Evolutionary conservation across 345 rosid genomes (phyloP).

Genomic region (Melastoma malabathricum): DNA sequence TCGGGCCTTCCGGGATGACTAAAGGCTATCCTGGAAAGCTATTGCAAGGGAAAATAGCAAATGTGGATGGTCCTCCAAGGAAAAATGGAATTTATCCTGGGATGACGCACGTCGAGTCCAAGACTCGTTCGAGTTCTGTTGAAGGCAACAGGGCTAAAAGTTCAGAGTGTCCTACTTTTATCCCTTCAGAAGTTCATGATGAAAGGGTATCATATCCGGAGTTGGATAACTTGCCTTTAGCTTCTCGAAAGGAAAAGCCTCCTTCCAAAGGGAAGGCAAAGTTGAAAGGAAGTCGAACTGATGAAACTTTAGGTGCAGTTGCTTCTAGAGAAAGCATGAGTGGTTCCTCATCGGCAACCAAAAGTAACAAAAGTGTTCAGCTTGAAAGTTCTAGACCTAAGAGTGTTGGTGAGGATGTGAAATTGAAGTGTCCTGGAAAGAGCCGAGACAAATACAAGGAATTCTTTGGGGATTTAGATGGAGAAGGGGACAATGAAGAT

Average conservation of each 20-base stretch:
- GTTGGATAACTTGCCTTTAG: slow-evolving; percentile 25
- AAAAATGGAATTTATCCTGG: no score
- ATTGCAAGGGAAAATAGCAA: no score
- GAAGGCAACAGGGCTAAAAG: no score
- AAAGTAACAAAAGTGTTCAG: slow-evolving; percentile 32
- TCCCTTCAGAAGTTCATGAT: slow-evolving; percentile 13
- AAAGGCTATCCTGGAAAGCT: no score
- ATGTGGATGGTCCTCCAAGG: no score
- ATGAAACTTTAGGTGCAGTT: slow-evolving; percentile 18
- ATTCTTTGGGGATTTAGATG: slow-evolving; percentile 64
- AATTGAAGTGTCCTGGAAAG: slow-evolving; percentile 30
- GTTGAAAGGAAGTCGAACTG: slow-evolving; percentile 26
- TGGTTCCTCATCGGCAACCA: slow-evolving; percentile 25
- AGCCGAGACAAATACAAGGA: slow-evolving; percentile 52
- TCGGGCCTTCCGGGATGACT: no score
- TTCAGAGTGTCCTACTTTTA: no score
- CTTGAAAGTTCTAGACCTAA: slow-evolving; percentile 20
- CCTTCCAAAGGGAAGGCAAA: slow-evolving; percentile 38
- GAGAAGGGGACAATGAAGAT: slow-evolving; percentile 46
- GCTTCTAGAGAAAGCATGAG: slow-evolving; percentile 26
- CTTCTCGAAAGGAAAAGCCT: slow-evolving; percentile 32
- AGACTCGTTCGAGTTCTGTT: neutral
- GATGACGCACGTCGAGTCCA: neutral
- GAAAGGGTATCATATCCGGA: slow-evolving; percentile 24
- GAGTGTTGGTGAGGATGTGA: slow-evolving; percentile 30